Evolutionary conservation across 148 eudicot genomes (phyloP), one percentile per base, ranked within the genome.

Genomic region (Rhododendron williamsianum): DNA sequence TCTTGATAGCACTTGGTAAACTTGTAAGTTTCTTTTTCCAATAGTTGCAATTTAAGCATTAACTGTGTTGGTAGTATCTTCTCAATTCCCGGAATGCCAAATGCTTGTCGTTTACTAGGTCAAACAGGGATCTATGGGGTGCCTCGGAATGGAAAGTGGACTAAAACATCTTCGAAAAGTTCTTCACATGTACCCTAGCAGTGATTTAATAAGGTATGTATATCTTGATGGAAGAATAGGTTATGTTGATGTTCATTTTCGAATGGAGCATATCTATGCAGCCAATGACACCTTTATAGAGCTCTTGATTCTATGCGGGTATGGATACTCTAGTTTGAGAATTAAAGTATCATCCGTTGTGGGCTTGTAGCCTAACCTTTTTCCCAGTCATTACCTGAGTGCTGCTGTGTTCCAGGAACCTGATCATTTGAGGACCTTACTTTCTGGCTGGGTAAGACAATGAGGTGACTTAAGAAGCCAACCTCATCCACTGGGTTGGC

Each of bases 141-240:
- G 86, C 78, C 91, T 96, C 60, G 93, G 85, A 79, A 85, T 92
- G 84, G 96, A 92, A 88, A 91, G 89, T 86, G 98, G 96, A 86
- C 89, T 93, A 45, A 86, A 86, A 87, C 97, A 96, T 90, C 95
- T 96, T 65, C 92, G 90, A 48, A 96, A 94, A 90, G 89, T 89
- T 69, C 90, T 96, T 86, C 99, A 96, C 88, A 89, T 90, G 92
- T 96, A 86, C 90, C 99, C 99, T 78, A 92, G 88, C 84, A 89
- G 91, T 89, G 86, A 85, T 82, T 85, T 89, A 86, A 65, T 96
- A 89, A 92, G 99, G 99, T 95, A 88, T 67, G 78, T 83, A 63
- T 67, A 60, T 69, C 80, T 60, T 83, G 80, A 58, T n/a, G 9
- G 19, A 18, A 13, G 76, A 82, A 67, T 82, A 43, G 56, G 80